A percentile compares a stretch with the other conserved stretches of the same genome.
These are phyloP conservation scores for Penicillium paxilli DNA, from an alignment of 495 filamentous ascomycete genomes.

Conservation along the genomic window DNA sequence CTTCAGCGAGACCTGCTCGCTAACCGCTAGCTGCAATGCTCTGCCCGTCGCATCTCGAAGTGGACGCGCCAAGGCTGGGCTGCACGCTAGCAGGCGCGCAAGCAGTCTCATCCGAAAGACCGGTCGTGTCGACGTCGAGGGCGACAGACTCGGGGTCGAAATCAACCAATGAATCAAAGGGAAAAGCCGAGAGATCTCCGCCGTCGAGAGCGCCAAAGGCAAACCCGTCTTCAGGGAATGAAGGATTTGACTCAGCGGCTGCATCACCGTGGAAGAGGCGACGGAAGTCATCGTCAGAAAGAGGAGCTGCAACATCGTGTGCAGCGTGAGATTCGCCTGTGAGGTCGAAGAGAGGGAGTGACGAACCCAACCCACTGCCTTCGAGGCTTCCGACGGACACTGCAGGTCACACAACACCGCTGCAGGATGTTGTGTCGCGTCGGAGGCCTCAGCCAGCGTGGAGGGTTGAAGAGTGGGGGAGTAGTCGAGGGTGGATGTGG, in stretches of 20 bases:
- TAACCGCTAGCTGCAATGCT: conserved; percentile 70
- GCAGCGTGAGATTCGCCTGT: conserved; percentile 40
- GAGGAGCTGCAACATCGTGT: conserved; percentile 53
- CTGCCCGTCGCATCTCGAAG: conserved; percentile 86
- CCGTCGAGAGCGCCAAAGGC: conserved; percentile 63
- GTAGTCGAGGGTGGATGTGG: conserved; percentile 45
- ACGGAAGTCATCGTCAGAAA: conserved; percentile 67
- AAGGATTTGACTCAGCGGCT: conserved; percentile 70
- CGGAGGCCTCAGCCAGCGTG: conserved; percentile 68
- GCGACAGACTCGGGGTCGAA: conserved; percentile 64
- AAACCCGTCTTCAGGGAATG: conserved; percentile 75
- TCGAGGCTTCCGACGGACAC: conserved; percentile 88
- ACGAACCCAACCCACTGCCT: conserved; percentile 43
- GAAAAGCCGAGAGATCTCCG: conserved; percentile 60
- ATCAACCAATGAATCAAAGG: conserved; percentile 85
- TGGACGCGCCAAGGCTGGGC: conserved; percentile 88
- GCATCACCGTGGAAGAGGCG: conserved; percentile 68
- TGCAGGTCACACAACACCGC: conserved; percentile 99
- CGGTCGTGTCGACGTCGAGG: conserved; percentile 49
- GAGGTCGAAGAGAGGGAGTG: conserved; percentile 57
- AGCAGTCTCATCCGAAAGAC: conserved; percentile 58
- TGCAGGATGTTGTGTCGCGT: conserved; percentile 99
- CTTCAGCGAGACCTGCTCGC: conserved; percentile 36
- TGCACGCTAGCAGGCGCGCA: conserved; percentile 70
- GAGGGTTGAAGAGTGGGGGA: conserved; percentile 51